Evolutionary conservation across 345 rosid species (phyloP).

Genomic region (Sapria himalayana): DNA sequence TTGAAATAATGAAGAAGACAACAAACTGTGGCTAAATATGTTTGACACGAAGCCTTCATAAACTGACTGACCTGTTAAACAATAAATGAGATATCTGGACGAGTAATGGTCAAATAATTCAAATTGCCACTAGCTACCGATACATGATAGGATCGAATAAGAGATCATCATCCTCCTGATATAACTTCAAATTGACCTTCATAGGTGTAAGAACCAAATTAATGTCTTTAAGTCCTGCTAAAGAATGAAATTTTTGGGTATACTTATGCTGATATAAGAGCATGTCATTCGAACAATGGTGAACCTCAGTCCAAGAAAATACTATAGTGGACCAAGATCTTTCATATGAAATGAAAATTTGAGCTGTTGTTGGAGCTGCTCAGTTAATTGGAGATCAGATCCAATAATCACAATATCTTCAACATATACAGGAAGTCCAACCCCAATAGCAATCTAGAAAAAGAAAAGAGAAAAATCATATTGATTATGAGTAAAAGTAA

Average conservation of each 20-base stretch:
- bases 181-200: background rate
- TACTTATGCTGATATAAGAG: too few species aligned
- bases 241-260: too few species aligned
- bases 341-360: background rate
- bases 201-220: background rate
- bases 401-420: background rate
- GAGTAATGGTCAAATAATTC: too few species aligned
- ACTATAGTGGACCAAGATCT: background rate
- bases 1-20: conserved; percentile 1
- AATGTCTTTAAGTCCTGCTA: background rate
- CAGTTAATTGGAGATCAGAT: background rate
- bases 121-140: too few species aligned
- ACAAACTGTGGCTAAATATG: too few species aligned
- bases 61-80: too few species aligned
- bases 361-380: background rate
- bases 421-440: background rate
- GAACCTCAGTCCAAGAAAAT: too few species aligned
- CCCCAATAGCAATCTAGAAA: background rate
- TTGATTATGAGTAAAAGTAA: background rate
- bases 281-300: too few species aligned
- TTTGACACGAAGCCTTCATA: too few species aligned
- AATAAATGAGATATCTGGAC: too few species aligned
- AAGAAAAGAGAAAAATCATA: background rate
- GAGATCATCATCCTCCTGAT: background rate
- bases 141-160: too few species aligned